phyloP scores from a whole-genome alignment of 176 grass and related monocot genomes.

The Cymbopogon citratus region DNA sequence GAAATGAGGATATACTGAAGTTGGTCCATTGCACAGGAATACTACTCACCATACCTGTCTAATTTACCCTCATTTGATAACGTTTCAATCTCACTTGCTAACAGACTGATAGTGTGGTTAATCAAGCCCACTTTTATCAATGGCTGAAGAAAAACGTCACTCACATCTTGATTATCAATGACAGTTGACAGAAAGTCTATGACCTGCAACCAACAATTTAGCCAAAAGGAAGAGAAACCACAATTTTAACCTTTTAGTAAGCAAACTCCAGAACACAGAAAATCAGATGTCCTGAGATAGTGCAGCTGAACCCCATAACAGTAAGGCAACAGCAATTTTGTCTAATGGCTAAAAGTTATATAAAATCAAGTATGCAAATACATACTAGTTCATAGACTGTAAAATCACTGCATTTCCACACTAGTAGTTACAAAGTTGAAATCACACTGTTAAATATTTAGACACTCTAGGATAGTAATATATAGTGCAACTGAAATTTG shows the following conservation, averaged over 20 bases:
- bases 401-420: background rate
- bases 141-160: slow-evolving; percentile 63
- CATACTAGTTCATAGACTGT: background rate
- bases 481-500: background rate
- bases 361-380: slow-evolving; percentile 12
- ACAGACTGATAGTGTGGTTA: slow-evolving; percentile 48
- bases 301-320: slow-evolving; percentile 1
- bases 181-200: slow-evolving; percentile 75
- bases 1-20: slow-evolving; percentile 16
- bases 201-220: slow-evolving; percentile 46
- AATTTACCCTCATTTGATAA: slow-evolving; percentile 51
- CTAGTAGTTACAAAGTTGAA: background rate
- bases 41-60: slow-evolving; percentile 53
- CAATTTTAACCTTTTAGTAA: background rate
- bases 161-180: slow-evolving; percentile 55
- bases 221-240: background rate
- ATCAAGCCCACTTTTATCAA: slow-evolving; percentile 69
- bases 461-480: background rate
- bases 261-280: slow-evolving; percentile 1
- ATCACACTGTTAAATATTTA: background rate
- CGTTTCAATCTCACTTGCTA: slow-evolving; percentile 66
- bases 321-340: background rate
- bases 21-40: slow-evolving; percentile 5
- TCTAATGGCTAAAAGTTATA: background rate
- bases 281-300: background rate